Evolutionary conservation across 139 green algal genomes (phyloP).

Genomic region (Picochlorum sp.): DNA sequence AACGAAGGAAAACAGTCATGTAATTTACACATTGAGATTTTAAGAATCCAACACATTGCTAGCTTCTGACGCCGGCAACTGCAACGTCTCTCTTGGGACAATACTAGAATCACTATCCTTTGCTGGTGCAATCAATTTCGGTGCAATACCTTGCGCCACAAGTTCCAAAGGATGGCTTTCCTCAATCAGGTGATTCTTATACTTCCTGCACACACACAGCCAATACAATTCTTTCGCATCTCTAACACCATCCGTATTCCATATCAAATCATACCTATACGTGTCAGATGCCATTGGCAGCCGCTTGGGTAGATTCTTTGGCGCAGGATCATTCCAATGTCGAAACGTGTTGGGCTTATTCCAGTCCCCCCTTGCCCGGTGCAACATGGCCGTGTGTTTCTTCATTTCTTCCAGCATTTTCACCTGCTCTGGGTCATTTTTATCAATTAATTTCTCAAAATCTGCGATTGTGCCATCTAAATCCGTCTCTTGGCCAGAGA

Average conservation of each 20-base stretch:
- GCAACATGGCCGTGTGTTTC: constrained; percentile 16
- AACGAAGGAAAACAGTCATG: constrained; percentile 5
- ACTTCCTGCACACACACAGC: constrained; percentile 6
- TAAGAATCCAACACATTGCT: not conserved
- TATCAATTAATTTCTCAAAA: constrained; percentile 19
- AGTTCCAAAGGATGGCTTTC: constrained; percentile 8
- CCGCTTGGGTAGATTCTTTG: not conserved
- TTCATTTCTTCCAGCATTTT: constrained; percentile 22
- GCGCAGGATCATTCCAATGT: constrained; percentile 23
- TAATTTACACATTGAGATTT: constrained; percentile 1
- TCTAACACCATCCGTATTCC: not conserved
- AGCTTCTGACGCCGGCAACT: no score
- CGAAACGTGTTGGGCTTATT: constrained; percentile 12
- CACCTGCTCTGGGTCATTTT: constrained; percentile 19
- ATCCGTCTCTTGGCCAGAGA: not conserved
- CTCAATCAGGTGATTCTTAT: constrained; percentile 13
- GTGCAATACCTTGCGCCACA: not conserved
- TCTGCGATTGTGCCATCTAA: constrained; percentile 6
- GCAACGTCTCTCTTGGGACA: not conserved
- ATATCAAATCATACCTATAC: constrained; percentile 7
- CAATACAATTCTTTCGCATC: not conserved
- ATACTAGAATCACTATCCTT: not conserved
- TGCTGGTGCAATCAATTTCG: not conserved
- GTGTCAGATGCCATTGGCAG: not conserved
- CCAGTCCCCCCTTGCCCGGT: constrained; percentile 22